Percentiles rank a stretch among this genome's conserved stretches.
phyloP scores from a whole-genome alignment of 768 basidiomycete species.

The Cantharellus anzutake region DNA sequence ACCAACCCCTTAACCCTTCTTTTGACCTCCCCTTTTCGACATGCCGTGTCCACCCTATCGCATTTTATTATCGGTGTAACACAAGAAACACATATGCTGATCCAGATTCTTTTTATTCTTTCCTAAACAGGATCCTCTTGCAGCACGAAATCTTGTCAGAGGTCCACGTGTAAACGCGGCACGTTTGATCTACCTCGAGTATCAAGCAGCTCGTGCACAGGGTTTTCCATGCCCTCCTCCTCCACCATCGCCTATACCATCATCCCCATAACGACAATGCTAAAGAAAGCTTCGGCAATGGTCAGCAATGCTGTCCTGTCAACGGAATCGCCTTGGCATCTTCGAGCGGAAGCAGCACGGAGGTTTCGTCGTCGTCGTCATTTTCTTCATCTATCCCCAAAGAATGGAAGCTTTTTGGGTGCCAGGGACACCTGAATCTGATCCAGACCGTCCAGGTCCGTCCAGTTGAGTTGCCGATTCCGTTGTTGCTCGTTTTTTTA shows the following conservation, averaged over 20 bases:
- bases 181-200: background rate
- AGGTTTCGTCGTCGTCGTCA: no score
- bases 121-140: background rate
- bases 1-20: no score
- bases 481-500: background rate
- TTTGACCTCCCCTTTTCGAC: no score
- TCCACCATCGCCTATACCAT: background rate
- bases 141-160: background rate
- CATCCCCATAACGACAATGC: background rate
- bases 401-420: background rate
- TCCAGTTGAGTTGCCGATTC: background rate
- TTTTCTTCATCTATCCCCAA: background rate
- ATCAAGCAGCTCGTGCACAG: background rate
- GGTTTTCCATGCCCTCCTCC: no score
- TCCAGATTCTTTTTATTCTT: no score
- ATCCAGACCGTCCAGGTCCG: background rate
- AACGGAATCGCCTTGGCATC: no score
- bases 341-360: no score
- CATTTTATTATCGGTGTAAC: no score
- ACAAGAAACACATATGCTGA: no score
- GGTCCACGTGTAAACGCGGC: background rate
- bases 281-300: background rate
- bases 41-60: no score
- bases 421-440: background rate
- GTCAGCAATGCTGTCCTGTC: background rate